These are phyloP conservation scores for Trichoderma asperellum DNA, from an alignment of 2,329 filamentous ascomycete species.

Conservation along the genomic window DNA sequence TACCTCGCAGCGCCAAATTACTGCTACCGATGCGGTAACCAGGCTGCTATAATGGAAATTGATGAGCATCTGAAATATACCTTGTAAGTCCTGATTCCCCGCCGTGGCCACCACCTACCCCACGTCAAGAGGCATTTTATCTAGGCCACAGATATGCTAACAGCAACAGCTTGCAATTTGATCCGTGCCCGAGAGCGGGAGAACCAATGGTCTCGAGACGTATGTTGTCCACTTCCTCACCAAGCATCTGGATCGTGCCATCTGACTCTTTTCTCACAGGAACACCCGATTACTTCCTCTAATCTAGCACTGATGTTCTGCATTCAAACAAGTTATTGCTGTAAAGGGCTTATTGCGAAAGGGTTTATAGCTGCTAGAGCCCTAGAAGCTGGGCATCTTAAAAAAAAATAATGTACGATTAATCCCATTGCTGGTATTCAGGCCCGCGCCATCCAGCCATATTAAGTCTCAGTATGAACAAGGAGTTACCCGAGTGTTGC, in stretches of 20 bases:
- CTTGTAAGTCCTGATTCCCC: constrained; percentile 64
- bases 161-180: constrained; percentile 85
- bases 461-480: constrained; percentile 29
- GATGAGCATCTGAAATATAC: constrained; percentile 99
- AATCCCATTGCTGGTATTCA: constrained; percentile 33
- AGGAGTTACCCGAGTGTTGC: constrained; percentile 25
- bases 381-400: constrained; percentile 32
- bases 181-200: constrained; percentile 94
- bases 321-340: constrained; percentile 34
- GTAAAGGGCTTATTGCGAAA: constrained; percentile 31
- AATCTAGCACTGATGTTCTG: constrained; percentile 43
- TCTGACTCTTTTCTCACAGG: constrained; percentile 46
- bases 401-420: constrained; percentile 38
- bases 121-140: background rate
- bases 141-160: constrained; percentile 35
- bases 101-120: background rate
- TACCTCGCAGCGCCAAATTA: constrained; percentile 74
- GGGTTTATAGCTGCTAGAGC: constrained; percentile 31
- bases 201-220: constrained; percentile 98
- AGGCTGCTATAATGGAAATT: constrained; percentile 99
- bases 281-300: constrained; percentile 99
- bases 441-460: constrained; percentile 29
- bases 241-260: constrained; percentile 13
- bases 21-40: constrained; percentile 98
- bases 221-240: constrained; percentile 45